Conservation (phyloP, 2,329 filamentous ascomycete genomes). For the Aspergillus glaucus region DNA sequence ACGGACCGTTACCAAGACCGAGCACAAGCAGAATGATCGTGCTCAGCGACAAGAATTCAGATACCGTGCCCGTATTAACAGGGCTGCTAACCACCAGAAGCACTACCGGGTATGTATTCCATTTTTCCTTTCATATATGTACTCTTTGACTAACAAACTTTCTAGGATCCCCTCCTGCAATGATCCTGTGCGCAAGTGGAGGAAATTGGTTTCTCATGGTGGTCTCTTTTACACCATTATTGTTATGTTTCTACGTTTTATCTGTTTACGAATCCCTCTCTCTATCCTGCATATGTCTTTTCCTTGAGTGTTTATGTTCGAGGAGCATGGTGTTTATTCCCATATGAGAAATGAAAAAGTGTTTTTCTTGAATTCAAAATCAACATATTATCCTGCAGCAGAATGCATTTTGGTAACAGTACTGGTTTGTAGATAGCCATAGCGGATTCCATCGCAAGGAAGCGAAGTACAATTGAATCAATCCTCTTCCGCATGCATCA, state of each 20-base stretch:
- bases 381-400: too few species aligned
- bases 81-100: slow-evolving; percentile 70
- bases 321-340: too few species aligned
- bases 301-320: too few species aligned
- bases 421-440: too few species aligned
- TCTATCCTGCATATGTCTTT: too few species aligned
- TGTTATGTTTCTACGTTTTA: background rate
- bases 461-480: too few species aligned
- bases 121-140: background rate
- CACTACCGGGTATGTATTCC: slow-evolving; percentile 55
- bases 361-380: too few species aligned
- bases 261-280: too few species aligned
- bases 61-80: slow-evolving; percentile 66
- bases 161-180: slow-evolving; percentile 48
- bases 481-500: too few species aligned
- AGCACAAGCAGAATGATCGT: slow-evolving; percentile 63
- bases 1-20: slow-evolving; percentile 57
- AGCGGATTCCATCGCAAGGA: too few species aligned
- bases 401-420: too few species aligned
- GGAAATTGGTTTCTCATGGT: background rate
- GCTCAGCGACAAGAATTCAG: slow-evolving; percentile 57
- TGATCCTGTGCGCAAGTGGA: slow-evolving; percentile 21
- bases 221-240: background rate
- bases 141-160: slow-evolving; percentile 12
- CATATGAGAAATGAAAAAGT: too few species aligned